Base-by-base conservation (phyloP, 371 early-diverging fungal species). In the Apophysomyces ossiformis region DNA sequence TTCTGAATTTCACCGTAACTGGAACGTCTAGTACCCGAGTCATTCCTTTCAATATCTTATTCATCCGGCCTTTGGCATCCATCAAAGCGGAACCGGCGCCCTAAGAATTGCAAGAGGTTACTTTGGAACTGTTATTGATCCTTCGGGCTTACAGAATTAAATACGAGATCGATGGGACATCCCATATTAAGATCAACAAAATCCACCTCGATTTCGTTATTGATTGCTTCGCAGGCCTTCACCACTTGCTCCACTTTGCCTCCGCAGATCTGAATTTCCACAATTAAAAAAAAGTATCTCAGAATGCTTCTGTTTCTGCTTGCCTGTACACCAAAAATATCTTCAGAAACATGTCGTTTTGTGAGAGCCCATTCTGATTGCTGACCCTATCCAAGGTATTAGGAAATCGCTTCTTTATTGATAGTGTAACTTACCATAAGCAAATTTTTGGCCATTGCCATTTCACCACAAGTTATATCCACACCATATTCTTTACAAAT, bases 401-500 rank as follows among this genome's bases (percentile, higher is more conserved):
- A 36, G 18, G 46, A 6, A 21, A 39, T 35, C 18, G 16, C 5
- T 37, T 4, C 37, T 43, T 12, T 5, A 61, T n/a, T 16, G 62
- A 11, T 71, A 64, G 15, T 16, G 13, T 65, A 56, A 16, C 57
- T 63, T 64, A 73, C 74, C 60, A 82, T 84, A 11, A 94, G 69
- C 15, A 95, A 72, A 67, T 93, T 91, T 41, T 72, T 64, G 9
- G 90, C 87, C 77, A 96, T 78, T 1, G 95, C 95, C 98, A 98
- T 98, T 78, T 98, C 99, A 65, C 95, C 95, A 72, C 98, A 96
- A 3, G 99, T 99, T 54, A 99, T 92, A 73, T 97, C 98, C 1
- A 93, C 98, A 38, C 99, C 99, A 69, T 87, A 95, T 12, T 81
- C 88, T 73, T 97, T 97, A 78, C 96, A 95, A 39, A 97, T 78